Percentiles rank a stretch among this genome's conserved stretches.
Conservation (phyloP, 495 filamentous ascomycete genomes). For the Penicillium paradoxum region DNA sequence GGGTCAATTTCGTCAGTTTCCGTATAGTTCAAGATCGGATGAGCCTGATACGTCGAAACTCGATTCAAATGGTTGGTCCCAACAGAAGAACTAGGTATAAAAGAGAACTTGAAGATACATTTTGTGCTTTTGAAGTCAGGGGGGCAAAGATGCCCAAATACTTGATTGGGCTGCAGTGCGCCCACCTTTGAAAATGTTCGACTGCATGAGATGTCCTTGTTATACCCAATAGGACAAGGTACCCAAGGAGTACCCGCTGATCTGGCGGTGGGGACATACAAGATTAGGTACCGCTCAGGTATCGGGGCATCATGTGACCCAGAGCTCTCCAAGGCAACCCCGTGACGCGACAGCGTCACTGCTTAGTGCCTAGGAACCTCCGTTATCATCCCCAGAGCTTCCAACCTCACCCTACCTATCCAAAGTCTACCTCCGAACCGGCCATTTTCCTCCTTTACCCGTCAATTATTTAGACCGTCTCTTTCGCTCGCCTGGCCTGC, state of each 20-base stretch:
- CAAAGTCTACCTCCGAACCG: neutral
- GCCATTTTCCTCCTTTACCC: neutral
- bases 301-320: constrained; percentile 10
- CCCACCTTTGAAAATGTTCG: neutral
- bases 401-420: constrained; percentile 14
- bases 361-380: constrained; percentile 2
- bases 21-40: neutral
- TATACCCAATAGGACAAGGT: neutral
- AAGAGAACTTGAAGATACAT: neutral
- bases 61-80: neutral
- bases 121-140: neutral
- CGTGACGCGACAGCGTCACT: constrained; percentile 23
- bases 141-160: constrained; percentile 8
- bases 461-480: neutral
- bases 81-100: neutral
- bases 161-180: constrained; percentile 5
- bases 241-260: neutral
- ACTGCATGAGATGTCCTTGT: neutral
- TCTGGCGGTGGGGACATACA: neutral
- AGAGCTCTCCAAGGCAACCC: constrained; percentile 22
- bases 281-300: neutral
- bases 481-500: constrained; percentile 5
- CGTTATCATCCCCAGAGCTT: constrained; percentile 17
- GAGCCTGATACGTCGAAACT: neutral
- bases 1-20: neutral